Evolutionary conservation across 306 rosid species (phyloP).

Genomic region (Rosa lucieae): DNA sequence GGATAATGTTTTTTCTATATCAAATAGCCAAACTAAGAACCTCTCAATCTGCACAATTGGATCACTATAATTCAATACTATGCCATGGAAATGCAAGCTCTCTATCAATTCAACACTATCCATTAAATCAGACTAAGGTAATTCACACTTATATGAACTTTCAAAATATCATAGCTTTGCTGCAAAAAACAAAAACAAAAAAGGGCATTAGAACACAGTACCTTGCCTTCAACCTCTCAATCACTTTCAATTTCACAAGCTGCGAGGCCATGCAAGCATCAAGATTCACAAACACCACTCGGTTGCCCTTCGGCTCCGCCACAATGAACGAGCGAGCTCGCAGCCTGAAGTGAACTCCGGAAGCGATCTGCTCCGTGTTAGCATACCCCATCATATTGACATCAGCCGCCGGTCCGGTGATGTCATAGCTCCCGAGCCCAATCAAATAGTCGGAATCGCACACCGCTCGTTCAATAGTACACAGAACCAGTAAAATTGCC

Average conservation of each 20-base stretch:
- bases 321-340: conserved; percentile 80
- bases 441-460: conserved; percentile 63
- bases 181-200: too few species aligned
- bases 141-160: background rate
- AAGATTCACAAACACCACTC: conserved; percentile 85
- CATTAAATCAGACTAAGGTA: background rate
- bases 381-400: conserved; percentile 97
- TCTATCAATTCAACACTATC: too few species aligned
- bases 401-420: conserved; percentile 98
- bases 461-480: conserved; percentile 5
- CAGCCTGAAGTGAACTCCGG: conserved; percentile 84
- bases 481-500: conserved; percentile 17
- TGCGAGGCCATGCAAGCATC: conserved; percentile 98
- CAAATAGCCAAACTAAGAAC: background rate
- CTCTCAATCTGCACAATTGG: background rate
- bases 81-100: too few species aligned
- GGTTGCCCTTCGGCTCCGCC: conserved; percentile 64
- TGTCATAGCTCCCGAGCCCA: conserved; percentile 90
- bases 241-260: conserved; percentile 66
- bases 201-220: conserved; percentile 26
- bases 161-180: background rate
- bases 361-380: conserved; percentile 57
- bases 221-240: conserved; percentile 86
- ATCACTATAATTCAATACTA: too few species aligned
- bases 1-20: background rate